phyloP scores from a whole-genome alignment of 345 rosid species.

The Euphorbia lathyris region DNA sequence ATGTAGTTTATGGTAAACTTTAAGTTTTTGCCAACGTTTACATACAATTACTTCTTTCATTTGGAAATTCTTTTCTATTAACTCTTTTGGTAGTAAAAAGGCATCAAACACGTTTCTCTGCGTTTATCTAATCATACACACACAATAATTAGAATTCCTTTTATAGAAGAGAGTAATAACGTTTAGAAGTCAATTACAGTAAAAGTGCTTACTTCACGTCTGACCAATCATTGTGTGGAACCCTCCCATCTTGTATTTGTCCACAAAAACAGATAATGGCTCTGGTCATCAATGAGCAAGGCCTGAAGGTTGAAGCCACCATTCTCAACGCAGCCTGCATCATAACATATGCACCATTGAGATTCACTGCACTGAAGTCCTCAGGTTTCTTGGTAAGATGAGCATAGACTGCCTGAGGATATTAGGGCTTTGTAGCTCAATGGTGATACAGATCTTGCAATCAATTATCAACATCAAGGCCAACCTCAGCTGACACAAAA shows the following conservation, averaged over 20 bases:
- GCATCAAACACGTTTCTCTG: neutral
- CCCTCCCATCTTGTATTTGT: conserved; percentile 14
- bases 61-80: neutral
- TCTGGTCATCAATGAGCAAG: conserved; percentile 19
- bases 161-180: too few relatives aligned
- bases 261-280: conserved; percentile 20
- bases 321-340: conserved; percentile 18
- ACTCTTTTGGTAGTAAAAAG: neutral
- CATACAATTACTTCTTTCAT: neutral
- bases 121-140: neutral
- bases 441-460: conserved; percentile 10
- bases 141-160: too few relatives aligned
- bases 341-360: conserved; percentile 14
- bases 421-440: conserved; percentile 9
- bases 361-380: too few relatives aligned
- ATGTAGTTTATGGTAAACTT: neutral
- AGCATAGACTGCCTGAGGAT: conserved; percentile 20
- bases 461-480: conserved; percentile 19
- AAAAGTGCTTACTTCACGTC: too few relatives aligned
- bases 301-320: conserved; percentile 14
- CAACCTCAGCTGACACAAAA: conserved; percentile 14
- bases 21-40: too few relatives aligned
- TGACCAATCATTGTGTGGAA: conserved; percentile 4
- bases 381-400: too few relatives aligned
- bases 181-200: too few relatives aligned